Base-by-base conservation (phyloP, 192 early-diverging fungal genomes). In the Chytriomyces sp. region DNA sequence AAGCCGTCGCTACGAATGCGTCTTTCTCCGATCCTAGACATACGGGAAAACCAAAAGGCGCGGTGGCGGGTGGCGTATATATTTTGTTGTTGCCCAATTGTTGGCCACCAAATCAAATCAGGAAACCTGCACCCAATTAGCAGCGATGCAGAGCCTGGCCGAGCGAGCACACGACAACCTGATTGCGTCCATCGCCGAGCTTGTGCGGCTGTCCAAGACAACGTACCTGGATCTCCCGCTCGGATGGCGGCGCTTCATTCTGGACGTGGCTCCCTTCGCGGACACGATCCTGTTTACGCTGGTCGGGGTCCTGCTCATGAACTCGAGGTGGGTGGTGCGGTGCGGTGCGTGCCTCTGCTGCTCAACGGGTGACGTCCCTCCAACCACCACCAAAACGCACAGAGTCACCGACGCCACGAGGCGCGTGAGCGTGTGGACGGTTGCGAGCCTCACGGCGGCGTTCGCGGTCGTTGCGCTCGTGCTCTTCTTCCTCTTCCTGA, bases 161-260 rank as follows among this genome's bases (percentile, higher is more conserved):
- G n/a, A n/a, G n/a, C n/a, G n/a, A n/a, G n/a, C n/a, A n/a, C n/a
- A n/a, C n/a, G n/a, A n/a, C n/a, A n/a, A n/a, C n/a, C n/a, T n/a
- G n/a, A n/a, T n/a, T n/a, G n/a, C n/a, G n/a, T n/a, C n/a, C n/a
- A n/a, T n/a, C n/a, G n/a, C n/a, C n/a, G n/a, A n/a, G n/a, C n/a
- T n/a, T n/a, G n/a, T n/a, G n/a, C n/a, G n/a, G n/a, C n/a, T n/a
- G n/a, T n/a, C n/a, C n/a, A n/a, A n/a, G n/a, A n/a, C n/a, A n/a
- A 49, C 44, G 17, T 64, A 26, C 62, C 10, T 64, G 28, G 30
- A 26, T 28, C 62, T 64, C 22, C 62, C 62, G 6, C 62, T 64
- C 7, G 62, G 62, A 25, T 64, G 62, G 62, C 36, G 62, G 40
- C 37, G 62, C 12, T 64, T 64, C 28, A 34, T 30, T 12, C 40